phyloP scores from a whole-genome alignment of 208 protist species.

The Crithidia expoeki region DNA sequence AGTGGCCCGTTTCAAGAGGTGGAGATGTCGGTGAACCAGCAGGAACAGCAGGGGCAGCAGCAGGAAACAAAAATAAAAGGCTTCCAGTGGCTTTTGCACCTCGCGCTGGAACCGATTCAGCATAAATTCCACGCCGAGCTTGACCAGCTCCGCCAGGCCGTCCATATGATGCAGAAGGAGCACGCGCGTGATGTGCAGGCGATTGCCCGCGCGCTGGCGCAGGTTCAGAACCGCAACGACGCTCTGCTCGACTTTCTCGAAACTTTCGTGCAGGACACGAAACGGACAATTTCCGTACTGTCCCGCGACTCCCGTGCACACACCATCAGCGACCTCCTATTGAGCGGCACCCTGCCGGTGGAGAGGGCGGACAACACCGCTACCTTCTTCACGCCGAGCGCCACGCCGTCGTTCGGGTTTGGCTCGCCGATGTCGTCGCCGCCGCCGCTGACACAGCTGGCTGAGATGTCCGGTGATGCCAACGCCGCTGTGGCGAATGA shows the following conservation, averaged over 20 bases:
- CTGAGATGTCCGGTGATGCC: conserved; percentile 2
- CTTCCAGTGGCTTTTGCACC: conserved; percentile 37
- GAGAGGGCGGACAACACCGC: conserved; percentile 7
- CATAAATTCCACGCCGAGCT: conserved; percentile 27
- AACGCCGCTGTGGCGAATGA: background rate
- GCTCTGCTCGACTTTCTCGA: conserved; percentile 50
- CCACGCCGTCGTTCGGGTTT: background rate
- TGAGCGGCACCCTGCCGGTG: conserved; percentile 17
- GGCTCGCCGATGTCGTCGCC: background rate
- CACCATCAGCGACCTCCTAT: conserved; percentile 33
- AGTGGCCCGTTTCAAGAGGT: background rate
- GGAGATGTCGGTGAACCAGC: conserved; percentile 4
- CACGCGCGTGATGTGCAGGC: conserved; percentile 35
- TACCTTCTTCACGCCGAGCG: conserved; percentile 25
- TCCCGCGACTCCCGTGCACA: conserved; percentile 24
- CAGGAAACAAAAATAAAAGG: conserved; percentile 28
- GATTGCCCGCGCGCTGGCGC: conserved; percentile 26
- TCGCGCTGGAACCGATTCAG: conserved; percentile 40
- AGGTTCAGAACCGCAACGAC: conserved; percentile 43
- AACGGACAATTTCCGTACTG: conserved; percentile 20
- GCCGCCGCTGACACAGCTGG: conserved; percentile 13
- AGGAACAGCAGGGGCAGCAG: conserved; percentile 17
- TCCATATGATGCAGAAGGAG: conserved; percentile 33
- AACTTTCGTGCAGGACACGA: conserved; percentile 33
- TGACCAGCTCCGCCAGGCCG: conserved; percentile 29